These are phyloP conservation scores for Chimonanthus praecox DNA, from an alignment of 164 flowering plant genomes.

Conservation along the genomic window DNA sequence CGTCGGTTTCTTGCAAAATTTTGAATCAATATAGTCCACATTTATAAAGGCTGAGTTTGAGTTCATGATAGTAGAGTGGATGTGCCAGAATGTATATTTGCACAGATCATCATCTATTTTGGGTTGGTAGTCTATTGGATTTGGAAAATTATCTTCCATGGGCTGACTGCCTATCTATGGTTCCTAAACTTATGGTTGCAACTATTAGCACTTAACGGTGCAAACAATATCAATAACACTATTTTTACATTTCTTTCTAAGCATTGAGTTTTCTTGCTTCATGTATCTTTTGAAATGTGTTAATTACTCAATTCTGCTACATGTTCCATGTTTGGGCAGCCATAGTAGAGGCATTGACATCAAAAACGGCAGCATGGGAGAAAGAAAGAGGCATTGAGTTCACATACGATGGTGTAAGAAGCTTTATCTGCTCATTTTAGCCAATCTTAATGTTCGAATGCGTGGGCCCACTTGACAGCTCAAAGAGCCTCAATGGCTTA, in stretches of 20 bases:
- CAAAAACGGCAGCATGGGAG: slow-evolving; percentile 55
- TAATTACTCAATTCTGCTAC: slow-evolving; percentile 9
- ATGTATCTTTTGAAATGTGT: neutral
- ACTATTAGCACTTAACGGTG: too few species aligned
- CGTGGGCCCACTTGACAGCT: neutral
- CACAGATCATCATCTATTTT: too few species aligned
- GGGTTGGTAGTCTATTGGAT: too few species aligned
- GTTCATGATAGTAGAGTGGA: too few species aligned
- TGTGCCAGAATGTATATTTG: too few species aligned
- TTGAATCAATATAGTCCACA: too few species aligned
- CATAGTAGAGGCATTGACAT: slow-evolving; percentile 51
- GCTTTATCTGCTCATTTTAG: neutral
- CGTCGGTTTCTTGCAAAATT: too few species aligned
- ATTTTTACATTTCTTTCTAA: neutral
- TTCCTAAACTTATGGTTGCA: too few species aligned
- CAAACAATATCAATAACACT: neutral
- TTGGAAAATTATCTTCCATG: too few species aligned
- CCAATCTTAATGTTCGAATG: neutral
- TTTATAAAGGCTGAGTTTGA: too few species aligned
- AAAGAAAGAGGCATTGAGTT: slow-evolving; percentile 51
- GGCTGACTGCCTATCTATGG: too few species aligned
- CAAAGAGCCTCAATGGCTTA: neutral
- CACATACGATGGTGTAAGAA: slow-evolving; percentile 64
- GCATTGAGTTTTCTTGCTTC: neutral
- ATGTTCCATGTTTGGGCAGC: slow-evolving; percentile 29